Base-by-base conservation (phyloP, 176 grass and related monocot species). In the Juncus effusus region DNA sequence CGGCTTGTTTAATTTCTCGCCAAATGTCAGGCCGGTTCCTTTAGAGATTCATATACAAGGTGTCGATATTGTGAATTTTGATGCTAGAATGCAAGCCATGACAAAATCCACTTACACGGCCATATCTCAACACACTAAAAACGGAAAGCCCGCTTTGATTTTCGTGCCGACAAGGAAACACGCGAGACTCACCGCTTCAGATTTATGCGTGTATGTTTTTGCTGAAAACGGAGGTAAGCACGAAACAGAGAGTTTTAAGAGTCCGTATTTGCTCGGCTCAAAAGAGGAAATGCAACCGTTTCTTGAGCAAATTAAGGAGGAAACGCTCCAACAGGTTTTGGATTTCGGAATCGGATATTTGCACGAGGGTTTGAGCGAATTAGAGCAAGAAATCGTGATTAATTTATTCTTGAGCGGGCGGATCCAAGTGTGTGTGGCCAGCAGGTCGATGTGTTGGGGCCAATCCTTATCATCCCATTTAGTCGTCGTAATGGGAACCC, bases 61-160 rank as follows among this genome's bases (percentile, higher is more conserved):
- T 75, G 79, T 91, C 15, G 92, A 96, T 73, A 88, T 96, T 74
- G 69, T 84, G 52, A 96, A 96, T 72, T 96, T 91, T 54, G 92
- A 96, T 74, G 92, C 92, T 51, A 88, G 92, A 67, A 96, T 96
- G 92, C 87, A 91, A 68, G 92, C 92, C 36, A 96, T 96, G 92
- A 81, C 87, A 44, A 96, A 96, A 75, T 87, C 92, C 4, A 81
- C 92, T 8, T 91, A 96, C 70, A 91, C 92, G 54, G 84, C 92
- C 44, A 81, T 96, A 63, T 82, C 77, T 57, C 92, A 96, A 40
- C 92, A 96, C 76, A 80, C 88, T 59, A 96, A 89, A 80, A 89
- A 80, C 77, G 82, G 85, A 15, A 96, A 88, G 12, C 92, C 92
- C 47, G 92, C 92, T 45, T 67, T 96, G 7, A 78, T 96, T 42